phyloP scores from a whole-genome alignment of 805 yeast genomes.

The Kodamaea nitidulidarum region DNA sequence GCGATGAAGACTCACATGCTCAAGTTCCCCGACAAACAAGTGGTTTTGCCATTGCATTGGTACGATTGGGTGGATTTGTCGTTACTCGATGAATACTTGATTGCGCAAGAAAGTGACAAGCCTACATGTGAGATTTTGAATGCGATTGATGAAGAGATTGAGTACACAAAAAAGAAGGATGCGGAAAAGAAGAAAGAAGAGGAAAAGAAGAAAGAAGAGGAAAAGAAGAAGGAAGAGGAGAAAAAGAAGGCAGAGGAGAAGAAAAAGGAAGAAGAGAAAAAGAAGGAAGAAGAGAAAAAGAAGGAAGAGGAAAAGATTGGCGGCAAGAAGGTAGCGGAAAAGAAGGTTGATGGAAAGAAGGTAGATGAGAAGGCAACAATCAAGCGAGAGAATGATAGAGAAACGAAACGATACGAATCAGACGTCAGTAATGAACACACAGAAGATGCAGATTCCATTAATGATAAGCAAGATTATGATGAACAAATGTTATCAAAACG shows the following conservation, averaged over 20 bases:
- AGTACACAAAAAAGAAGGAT: slow-evolving; percentile 10
- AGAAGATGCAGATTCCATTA: too few species aligned
- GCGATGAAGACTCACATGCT: slow-evolving; percentile 5
- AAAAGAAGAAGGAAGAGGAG: slow-evolving; percentile 5
- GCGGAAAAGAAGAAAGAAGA: slow-evolving; percentile 3
- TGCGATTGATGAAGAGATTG: slow-evolving; percentile 10
- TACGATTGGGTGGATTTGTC: slow-evolving; percentile 52
- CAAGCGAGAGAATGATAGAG: too few species aligned
- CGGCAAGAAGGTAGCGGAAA: too few species aligned
- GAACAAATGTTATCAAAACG: too few species aligned
- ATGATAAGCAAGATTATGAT: too few species aligned
- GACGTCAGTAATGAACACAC: too few species aligned
- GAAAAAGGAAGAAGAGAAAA: slow-evolving; percentile 10
- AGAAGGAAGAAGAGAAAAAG: slow-evolving; percentile 5
- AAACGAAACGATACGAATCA: too few species aligned
- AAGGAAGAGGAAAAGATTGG: too few species aligned
- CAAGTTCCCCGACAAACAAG: slow-evolving; percentile 13
- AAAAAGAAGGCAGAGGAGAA: slow-evolving; percentile 10
- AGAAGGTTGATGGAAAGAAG: too few species aligned
- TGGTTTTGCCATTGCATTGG: slow-evolving; percentile 46
- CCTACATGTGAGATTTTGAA: slow-evolving; percentile 14
- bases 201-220: slow-evolving; percentile 5
- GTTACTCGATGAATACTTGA: slow-evolving; percentile 24
- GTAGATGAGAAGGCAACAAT: too few species aligned
- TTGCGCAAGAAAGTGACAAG: slow-evolving; percentile 9